Evolutionary conservation across 306 rosid genomes (phyloP).

Genomic region (Prinsepia uniflora): DNA sequence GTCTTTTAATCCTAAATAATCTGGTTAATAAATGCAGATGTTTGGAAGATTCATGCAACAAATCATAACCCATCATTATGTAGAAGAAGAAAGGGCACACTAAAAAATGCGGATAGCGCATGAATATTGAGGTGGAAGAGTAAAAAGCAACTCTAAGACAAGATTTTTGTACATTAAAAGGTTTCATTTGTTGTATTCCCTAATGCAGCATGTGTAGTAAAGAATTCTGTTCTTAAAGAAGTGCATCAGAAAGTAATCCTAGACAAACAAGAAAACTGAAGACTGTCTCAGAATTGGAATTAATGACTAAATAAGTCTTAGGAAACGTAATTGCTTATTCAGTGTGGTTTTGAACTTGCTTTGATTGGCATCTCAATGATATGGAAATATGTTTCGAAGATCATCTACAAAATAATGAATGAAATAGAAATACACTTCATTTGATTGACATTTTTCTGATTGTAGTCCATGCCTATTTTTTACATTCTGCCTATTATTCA

Average conservation of each 20-base stretch:
- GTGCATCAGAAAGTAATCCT: constrained; percentile 1
- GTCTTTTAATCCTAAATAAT: not conserved
- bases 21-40: not conserved
- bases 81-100: not conserved
- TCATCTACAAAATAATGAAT: not conserved
- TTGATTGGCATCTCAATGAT: not conserved
- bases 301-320: not conserved
- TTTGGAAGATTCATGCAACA: not conserved
- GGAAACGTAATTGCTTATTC: not conserved
- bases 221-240: not conserved
- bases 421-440: not conserved
- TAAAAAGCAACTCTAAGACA: not conserved
- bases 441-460: not conserved
- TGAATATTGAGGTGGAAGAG: not conserved
- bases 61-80: no score
- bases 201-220: not conserved
- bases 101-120: not conserved
- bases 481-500: not conserved
- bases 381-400: not conserved
- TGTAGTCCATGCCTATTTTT: not conserved
- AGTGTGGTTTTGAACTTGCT: not conserved
- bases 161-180: not conserved
- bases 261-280: not conserved
- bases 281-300: not conserved
- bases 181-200: not conserved